A percentile compares a stretch with the other conserved stretches of the same genome.
phyloP scores from a whole-genome alignment of 306 rosid genomes.

The Fagus sylvatica region DNA sequence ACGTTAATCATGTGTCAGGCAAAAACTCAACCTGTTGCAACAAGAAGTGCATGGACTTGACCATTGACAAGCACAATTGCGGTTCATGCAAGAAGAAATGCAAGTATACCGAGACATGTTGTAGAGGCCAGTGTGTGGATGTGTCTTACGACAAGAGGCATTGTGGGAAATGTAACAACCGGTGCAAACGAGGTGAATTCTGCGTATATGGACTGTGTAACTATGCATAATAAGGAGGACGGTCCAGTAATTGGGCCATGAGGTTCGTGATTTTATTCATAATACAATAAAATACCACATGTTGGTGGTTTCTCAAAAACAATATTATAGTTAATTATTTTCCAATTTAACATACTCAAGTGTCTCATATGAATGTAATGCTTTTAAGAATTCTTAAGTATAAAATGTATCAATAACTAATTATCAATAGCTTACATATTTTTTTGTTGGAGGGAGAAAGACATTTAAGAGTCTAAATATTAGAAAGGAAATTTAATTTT shows the following conservation, averaged over 20 bases:
- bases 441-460: not conserved
- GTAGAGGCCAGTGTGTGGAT: slow-evolving; percentile 72
- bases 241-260: not conserved
- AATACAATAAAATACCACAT: slow-evolving; percentile 51
- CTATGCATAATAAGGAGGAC: slow-evolving; percentile 45
- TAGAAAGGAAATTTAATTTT: too few species aligned
- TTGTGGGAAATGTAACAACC: slow-evolving; percentile 65
- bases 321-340: not conserved
- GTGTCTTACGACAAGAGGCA: slow-evolving; percentile 67
- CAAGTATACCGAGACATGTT: slow-evolving; percentile 60
- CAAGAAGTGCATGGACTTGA: slow-evolving; percentile 70
- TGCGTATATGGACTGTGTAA: slow-evolving; percentile 71
- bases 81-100: slow-evolving; percentile 74
- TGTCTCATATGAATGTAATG: not conserved
- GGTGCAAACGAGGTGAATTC: slow-evolving; percentile 33
- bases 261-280: slow-evolving; percentile 44
- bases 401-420: not conserved
- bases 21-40: slow-evolving; percentile 68
- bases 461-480: too few species aligned
- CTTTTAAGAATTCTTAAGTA: not conserved
- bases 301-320: slow-evolving; percentile 38
- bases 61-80: slow-evolving; percentile 54
- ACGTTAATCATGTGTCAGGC: not conserved
- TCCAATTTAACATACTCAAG: not conserved
- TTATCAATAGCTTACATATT: not conserved